Evolutionary conservation across 805 yeast species (phyloP), one percentile per base, ranked within the genome.

Genomic region (Nakazawaea populi): DNA sequence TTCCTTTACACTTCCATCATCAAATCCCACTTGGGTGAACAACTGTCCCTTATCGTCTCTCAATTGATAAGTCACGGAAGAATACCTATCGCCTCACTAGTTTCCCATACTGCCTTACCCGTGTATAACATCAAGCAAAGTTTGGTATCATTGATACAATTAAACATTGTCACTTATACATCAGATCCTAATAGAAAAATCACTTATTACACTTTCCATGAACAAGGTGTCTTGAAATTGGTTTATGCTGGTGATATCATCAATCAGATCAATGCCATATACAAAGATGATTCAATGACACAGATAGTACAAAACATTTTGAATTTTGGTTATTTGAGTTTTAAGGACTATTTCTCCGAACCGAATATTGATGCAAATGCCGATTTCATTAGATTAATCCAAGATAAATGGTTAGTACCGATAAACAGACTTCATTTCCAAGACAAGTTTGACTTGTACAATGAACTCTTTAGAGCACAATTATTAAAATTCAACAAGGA

Each of bases 211-310:
- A 71, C 71, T 32, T 77, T 82, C 53, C 77, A 83, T 59, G 85
- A 84, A 54, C 74, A 73, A 36, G 96, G 95, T 5, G 66, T 83
- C 18, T 72, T 81, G 55, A 66, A 77, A 50, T 70, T 89, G 48
- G 65, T 90, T 14, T 88, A 90, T 65, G 73, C 90, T 6, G 97
- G 96, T 42, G 87, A 86, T 49, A 81, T 90, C 53, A 72, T 89
- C 34, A 65, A 75, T 46, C 73, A 72, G 53, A 73, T 85, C 44
- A 74, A 77, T 51, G 62, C 66, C n/a, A 53, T 57, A 6, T 77
- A 74, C 53, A 37, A 59, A 18, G 69, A 58, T 44, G 75, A 79
- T 12, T 69, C 68, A 27, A 68, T 68, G 11, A 82, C 87, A 1
- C 81, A 80, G 48, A 76, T 87, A 27, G 71, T 87, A 10, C 89